Evolutionary conservation across 2,329 filamentous ascomycete species (phyloP).

Genomic region (Teratosphaeriaceae sp.): DNA sequence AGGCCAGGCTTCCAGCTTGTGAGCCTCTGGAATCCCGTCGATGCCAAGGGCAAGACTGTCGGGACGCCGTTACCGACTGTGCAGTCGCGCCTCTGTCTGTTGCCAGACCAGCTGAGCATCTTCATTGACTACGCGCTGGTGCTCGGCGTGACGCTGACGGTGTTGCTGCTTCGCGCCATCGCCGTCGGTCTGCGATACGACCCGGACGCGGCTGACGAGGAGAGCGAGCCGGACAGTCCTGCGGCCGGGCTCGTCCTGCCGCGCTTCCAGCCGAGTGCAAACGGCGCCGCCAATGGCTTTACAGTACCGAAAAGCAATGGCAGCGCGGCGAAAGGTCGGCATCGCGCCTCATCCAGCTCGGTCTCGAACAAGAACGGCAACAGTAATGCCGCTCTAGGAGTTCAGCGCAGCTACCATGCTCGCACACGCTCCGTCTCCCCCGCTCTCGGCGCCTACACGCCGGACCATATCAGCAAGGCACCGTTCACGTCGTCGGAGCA

Average conservation of each 20-base stretch:
- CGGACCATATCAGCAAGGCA: not conserved
- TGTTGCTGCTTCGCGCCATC: conserved; percentile 41
- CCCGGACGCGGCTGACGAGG: conserved; percentile 1
- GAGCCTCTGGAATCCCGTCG: conserved; percentile 88
- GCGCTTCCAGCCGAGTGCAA: conserved; percentile 11
- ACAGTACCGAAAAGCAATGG: conserved; percentile 14
- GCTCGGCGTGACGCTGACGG: conserved; percentile 45
- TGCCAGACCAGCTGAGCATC: conserved; percentile 80
- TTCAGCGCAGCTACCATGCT: conserved; percentile 25
- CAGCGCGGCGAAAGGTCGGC: conserved; percentile 20
- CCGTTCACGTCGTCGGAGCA: conserved; percentile 11
- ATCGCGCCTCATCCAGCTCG: conserved; percentile 29
- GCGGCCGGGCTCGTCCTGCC: conserved; percentile 9
- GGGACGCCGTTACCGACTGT: conserved; percentile 50
- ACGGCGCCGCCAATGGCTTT: conserved; percentile 19
- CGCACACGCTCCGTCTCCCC: conserved; percentile 36
- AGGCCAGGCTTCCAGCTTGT: conserved; percentile 81
- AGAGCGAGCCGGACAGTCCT: not conserved
- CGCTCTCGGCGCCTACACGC: conserved; percentile 22
- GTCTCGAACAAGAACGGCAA: conserved; percentile 19
- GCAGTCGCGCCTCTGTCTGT: conserved; percentile 82
- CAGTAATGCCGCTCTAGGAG: conserved; percentile 18
- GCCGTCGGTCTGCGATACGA: conserved; percentile 25
- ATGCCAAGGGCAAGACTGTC: conserved; percentile 37
- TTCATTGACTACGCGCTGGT: conserved; percentile 72